phyloP scores from a whole-genome alignment of 1,284 basidiomycete species.

The Neonothopanus nambi region DNA sequence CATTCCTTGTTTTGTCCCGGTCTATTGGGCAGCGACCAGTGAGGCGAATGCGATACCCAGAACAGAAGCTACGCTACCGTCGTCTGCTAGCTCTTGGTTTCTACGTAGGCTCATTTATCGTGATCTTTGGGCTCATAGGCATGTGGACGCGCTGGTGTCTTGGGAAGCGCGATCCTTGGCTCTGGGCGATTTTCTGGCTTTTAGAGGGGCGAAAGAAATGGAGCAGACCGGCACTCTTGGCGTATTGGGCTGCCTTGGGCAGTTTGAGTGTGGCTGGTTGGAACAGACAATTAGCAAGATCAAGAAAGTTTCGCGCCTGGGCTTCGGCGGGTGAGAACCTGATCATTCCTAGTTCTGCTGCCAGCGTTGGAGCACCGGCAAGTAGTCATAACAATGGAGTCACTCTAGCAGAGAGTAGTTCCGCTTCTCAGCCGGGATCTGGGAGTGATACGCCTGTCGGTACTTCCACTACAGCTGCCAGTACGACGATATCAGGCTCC shows the following conservation, averaged over 20 bases:
- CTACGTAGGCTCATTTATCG: constrained; percentile 76
- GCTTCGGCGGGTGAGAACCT: constrained; percentile 39
- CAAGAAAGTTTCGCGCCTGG: constrained; percentile 63
- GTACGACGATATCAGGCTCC: constrained; percentile 11
- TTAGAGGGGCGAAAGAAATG: constrained; percentile 77
- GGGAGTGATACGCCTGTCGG: constrained; percentile 8
- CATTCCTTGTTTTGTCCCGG: constrained; percentile 89
- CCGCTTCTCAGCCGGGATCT: constrained; percentile 2
- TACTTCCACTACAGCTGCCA: not conserved
- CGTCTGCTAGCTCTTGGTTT: constrained; percentile 86
- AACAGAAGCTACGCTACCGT: constrained; percentile 84
- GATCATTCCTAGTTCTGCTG: constrained; percentile 23
- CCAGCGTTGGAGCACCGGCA: not conserved
- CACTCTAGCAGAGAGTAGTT: not conserved
- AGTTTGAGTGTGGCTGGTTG: constrained; percentile 88
- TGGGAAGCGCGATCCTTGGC: constrained; percentile 83
- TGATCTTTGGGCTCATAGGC: constrained; percentile 87
- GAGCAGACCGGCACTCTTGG: constrained; percentile 80
- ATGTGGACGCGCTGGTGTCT: constrained; percentile 93
- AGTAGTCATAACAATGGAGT: not conserved
- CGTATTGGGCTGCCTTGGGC: constrained; percentile 85
- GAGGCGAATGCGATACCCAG: constrained; percentile 85
- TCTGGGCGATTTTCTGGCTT: constrained; percentile 80
- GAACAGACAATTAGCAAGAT: constrained; percentile 84
- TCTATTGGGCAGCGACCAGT: constrained; percentile 91